A percentile compares a stretch with the other conserved stretches of the same genome.
Conservation (phyloP, 2,329 filamentous ascomycete genomes). For the Xylogone sp. region DNA sequence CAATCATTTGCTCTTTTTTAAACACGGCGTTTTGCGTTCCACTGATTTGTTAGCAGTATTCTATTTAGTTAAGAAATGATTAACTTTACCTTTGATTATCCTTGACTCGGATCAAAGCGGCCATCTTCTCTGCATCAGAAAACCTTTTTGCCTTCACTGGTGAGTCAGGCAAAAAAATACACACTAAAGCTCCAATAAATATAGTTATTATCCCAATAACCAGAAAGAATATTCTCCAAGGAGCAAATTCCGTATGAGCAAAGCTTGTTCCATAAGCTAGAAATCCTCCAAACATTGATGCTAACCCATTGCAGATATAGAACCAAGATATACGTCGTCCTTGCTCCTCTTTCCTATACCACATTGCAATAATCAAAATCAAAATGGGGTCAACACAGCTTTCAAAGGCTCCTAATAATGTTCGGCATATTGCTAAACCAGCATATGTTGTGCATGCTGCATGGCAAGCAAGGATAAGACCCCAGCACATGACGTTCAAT, state of each 20-base stretch:
- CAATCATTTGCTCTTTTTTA: slow-evolving; percentile 41
- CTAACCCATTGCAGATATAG: slow-evolving; percentile 1
- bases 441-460: slow-evolving; percentile 56
- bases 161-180: too few relatives aligned
- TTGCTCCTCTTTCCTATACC: slow-evolving; percentile 67
- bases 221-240: too few relatives aligned
- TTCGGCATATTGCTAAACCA: slow-evolving; percentile 56
- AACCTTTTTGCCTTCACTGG: too few relatives aligned
- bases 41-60: slow-evolving; percentile 43
- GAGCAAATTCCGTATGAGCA: too few relatives aligned
- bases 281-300: not conserved
- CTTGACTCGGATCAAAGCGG: too few relatives aligned
- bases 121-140: too few relatives aligned
- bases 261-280: slow-evolving; percentile 1
- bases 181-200: too few relatives aligned
- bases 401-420: slow-evolving; percentile 64
- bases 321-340: not conserved
- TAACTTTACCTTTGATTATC: too few relatives aligned
- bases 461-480: slow-evolving; percentile 52
- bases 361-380: slow-evolving; percentile 60
- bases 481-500: slow-evolving; percentile 55
- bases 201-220: too few relatives aligned
- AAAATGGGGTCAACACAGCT: slow-evolving; percentile 64
- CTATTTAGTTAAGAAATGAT: slow-evolving; percentile 9
- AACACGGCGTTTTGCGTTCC: slow-evolving; percentile 33